Percentiles rank a stretch among this genome's conserved stretches.
Evolutionary conservation across 208 protist species (phyloP).

Genomic region (Trypanosoma grayi): DNA sequence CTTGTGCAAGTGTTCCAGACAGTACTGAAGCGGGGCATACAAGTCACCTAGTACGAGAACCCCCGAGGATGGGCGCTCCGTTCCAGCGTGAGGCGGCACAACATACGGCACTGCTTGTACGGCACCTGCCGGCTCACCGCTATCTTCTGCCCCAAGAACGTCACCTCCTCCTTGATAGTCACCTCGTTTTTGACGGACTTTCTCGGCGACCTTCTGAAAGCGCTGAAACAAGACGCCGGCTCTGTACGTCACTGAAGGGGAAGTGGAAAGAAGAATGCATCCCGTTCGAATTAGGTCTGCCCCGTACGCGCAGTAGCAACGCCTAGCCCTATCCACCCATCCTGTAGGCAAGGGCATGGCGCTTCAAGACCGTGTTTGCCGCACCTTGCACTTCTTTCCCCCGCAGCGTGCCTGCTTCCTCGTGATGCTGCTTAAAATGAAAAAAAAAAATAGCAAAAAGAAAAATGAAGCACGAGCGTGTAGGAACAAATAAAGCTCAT

Average conservation of each 20-base stretch:
- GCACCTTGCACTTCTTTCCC: too few relatives aligned
- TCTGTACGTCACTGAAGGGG: constrained; percentile 65
- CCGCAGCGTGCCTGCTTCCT: too few relatives aligned
- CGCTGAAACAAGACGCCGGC: constrained; percentile 77
- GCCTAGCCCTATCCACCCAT: constrained; percentile 21
- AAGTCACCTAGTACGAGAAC: constrained; percentile 58
- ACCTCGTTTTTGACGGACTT: constrained; percentile 14
- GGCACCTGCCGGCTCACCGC: background rate
- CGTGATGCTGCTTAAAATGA: too few relatives aligned
- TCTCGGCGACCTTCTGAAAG: constrained; percentile 42
- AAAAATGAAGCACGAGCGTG: too few relatives aligned
- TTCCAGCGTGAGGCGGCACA: constrained; percentile 46
- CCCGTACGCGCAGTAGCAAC: constrained; percentile 62
- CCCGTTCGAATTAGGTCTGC: constrained; percentile 76
- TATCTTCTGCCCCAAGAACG: background rate
- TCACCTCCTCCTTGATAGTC: constrained; percentile 23
- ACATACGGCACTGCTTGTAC: constrained; percentile 43
- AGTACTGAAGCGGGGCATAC: constrained; percentile 75
- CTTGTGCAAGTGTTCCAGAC: constrained; percentile 49
- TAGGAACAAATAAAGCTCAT: too few relatives aligned
- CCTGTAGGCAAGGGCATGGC: constrained; percentile 11
- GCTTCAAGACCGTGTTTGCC: background rate
- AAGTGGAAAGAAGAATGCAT: constrained; percentile 54
- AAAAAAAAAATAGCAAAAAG: constrained; percentile 4
- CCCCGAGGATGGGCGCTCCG: constrained; percentile 33